Evolutionary conservation across 768 basidiomycete genomes (phyloP).

Genomic region (Rhodosporidiobolus odoratus): DNA sequence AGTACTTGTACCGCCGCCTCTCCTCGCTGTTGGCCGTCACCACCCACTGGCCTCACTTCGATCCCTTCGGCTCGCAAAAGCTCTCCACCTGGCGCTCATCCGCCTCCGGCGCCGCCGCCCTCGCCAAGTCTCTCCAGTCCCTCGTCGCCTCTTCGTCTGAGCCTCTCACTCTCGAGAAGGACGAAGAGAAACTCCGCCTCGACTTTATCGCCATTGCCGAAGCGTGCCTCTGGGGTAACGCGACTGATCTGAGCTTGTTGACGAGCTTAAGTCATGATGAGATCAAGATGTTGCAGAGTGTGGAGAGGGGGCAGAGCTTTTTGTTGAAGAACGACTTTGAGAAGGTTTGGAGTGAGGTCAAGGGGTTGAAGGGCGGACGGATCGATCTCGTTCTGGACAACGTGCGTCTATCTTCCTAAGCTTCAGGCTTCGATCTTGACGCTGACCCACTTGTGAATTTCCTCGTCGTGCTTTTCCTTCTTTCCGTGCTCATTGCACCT

Average conservation of each 20-base stretch:
- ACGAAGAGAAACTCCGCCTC: conserved; percentile 55
- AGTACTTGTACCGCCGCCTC: conserved; percentile 72
- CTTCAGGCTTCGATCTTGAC: no score
- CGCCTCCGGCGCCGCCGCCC: conserved; percentile 49
- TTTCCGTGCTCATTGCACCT: background rate
- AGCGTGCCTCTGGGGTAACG: conserved; percentile 72
- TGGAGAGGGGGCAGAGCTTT: conserved; percentile 65
- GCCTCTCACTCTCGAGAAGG: conserved; percentile 46
- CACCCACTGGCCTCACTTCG: conserved; percentile 65
- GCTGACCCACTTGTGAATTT: no score
- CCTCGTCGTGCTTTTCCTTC: background rate
- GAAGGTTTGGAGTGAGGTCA: conserved; percentile 66
- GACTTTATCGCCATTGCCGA: conserved; percentile 20
- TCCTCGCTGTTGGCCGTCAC: conserved; percentile 67
- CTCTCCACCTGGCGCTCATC: conserved; percentile 66
- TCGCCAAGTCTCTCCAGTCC: conserved; percentile 67
- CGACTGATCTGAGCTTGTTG: conserved; percentile 89
- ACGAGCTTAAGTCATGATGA: conserved; percentile 78
- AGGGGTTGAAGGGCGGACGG: conserved; percentile 53
- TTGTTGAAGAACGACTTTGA: conserved; percentile 81
- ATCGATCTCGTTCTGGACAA: conserved; percentile 92
- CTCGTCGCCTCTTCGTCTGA: conserved; percentile 52
- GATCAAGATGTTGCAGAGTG: conserved; percentile 73
- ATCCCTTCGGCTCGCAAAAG: conserved; percentile 80
- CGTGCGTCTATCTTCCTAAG: conserved; percentile 20